Base-by-base conservation (phyloP, 2,329 filamentous ascomycete species). In the Cordyceps farinosa region DNA sequence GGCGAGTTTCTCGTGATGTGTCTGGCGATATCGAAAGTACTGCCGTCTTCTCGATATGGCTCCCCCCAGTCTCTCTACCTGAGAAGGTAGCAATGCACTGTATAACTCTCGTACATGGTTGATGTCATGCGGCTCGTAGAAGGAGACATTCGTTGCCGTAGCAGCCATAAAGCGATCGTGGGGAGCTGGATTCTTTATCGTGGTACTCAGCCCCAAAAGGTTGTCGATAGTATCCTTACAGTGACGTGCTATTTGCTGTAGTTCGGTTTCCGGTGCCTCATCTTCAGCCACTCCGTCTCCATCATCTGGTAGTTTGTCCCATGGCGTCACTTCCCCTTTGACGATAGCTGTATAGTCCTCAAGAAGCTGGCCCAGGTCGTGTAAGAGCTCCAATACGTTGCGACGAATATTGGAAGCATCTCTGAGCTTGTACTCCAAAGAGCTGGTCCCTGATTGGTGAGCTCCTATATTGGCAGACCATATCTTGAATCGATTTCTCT, bases 21-120 rank as follows among this genome's bases (percentile, higher is more conserved):
- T 66, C 62, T 76, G 69, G 7, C 75, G 70, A 44, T 78, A 78
- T 22, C 71, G 73, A 27, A 80, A 70, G 45, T 75, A 75, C 5
- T 75, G 73, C 5, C 74, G 70, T 4, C 73, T 69, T 11, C 67
- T 65, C 1, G 77, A 73, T 17, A 77, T 77, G 0, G 71, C 75
- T 36, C 62, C 68, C 0, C 74, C 75, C 0, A 80, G 63, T 1
- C 70, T 67, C 2, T 67, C 48, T 0, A 71, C 50, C 0, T 78
- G 22, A 0, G 11, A 3, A 0, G 59, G 1, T 0, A 66, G 62
- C 1, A 70, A 64, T 0, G 62, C 62, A 0, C 70, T 70, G 44
- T 72, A 77, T 50, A 76, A 78, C 1, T 70, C 60, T 3, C 63
- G 63, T 0, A 77, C 75, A 53, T 76, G 68, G 2, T 66, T 61